Base-by-base conservation (phyloP, 768 basidiomycete species). In the Ramaria sp. region DNA sequence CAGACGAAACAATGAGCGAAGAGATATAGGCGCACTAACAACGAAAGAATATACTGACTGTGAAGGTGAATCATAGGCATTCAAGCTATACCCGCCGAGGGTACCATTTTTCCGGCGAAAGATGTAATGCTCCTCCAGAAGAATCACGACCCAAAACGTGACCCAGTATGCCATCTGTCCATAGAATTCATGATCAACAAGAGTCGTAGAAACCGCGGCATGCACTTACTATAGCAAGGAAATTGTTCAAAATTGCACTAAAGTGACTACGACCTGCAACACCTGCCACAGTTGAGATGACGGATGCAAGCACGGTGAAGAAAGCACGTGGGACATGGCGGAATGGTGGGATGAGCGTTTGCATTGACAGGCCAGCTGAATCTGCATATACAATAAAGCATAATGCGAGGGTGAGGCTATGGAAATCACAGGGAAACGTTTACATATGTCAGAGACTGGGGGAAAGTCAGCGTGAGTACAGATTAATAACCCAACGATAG, bases 61-160 rank as follows among this genome's bases (percentile, higher is more conserved):
- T 30, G 67, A 65, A 4, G 72, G 71, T 0, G 60, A 63, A 58
- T 80, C 79, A 69, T 75, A 80, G 52, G 73, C 76, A 13, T 70
- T 68, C 54, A 80, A 57, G 59, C 79, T 74, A 59, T 80, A 81
- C n/a, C 79, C 79, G 1, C 74, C 76, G 7, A 79, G 62, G 1
- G 63, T 62, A 13, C 76, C 73, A 0, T 68, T 64, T 43, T 61
- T 64, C 6, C 72, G 60, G 54, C 79, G 66, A 60, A 77, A 77
- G 17, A 78, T 62, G 60, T 70, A 73, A 55, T 78, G 76, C 59
- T 78, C 77, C 41, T 76, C 76, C 0, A 66, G 64, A 4, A 76
- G 65, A 46, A 78, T 71, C 41, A 78, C 68, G 47, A 77, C 63
- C 57, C 78, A 76, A 62, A 78, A 74, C 0, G 74, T 71, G 0